These are phyloP conservation scores for Protea cynaroides DNA, from an alignment of 164 flowering plant genomes.

Conservation along the genomic window DNA sequence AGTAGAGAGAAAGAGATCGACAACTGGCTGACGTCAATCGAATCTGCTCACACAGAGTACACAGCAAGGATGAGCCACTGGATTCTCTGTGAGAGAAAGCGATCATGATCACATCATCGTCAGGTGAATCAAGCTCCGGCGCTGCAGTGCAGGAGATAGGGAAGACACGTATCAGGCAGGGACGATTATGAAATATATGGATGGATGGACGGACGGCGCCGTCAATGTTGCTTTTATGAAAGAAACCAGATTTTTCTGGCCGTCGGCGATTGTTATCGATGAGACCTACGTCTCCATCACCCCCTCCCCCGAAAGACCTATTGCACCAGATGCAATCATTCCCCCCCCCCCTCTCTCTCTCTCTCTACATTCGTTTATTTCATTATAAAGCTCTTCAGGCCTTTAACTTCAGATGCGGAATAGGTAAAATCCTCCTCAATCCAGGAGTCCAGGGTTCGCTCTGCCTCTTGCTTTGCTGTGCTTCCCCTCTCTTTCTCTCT, in stretches of 20 bases:
- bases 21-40: no score
- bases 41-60: no score
- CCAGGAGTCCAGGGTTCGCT: no score
- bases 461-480: not conserved
- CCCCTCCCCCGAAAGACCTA: constrained; percentile 14
- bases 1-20: no score
- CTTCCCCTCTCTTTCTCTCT: not conserved
- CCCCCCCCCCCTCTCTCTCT: not conserved
- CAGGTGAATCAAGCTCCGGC: no score
- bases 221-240: not conserved
- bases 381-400: not conserved
- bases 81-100: no score
- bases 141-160: no score
- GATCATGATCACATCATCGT: no score
- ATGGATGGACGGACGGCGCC: not conserved
- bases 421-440: no score
- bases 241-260: not conserved
- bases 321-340: constrained; percentile 15
- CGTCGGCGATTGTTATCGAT: not conserved
- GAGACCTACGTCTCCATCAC: constrained; percentile 4
- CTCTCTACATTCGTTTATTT: no score
- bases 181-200: not conserved
- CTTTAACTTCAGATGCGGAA: constrained; percentile 6
- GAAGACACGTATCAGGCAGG: not conserved
- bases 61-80: no score